These are phyloP conservation scores for Ogataea trehalophila DNA, from an alignment of 805 yeast genomes.

Conservation along the genomic window DNA sequence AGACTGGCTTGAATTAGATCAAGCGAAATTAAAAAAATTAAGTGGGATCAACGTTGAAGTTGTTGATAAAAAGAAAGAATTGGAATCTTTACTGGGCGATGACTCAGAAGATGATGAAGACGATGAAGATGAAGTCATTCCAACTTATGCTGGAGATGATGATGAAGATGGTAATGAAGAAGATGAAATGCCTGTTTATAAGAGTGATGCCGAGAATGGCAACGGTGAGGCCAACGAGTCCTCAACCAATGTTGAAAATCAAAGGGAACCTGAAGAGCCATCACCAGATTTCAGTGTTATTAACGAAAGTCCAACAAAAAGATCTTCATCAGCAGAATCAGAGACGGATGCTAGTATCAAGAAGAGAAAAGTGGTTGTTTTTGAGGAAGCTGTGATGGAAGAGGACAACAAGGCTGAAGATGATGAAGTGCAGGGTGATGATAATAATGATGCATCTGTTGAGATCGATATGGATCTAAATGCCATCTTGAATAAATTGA, in stretches of 20 bases:
- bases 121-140: constrained; percentile 16
- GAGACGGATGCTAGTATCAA: no score
- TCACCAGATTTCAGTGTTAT: no score
- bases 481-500: constrained; percentile 17
- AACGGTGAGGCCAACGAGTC: not conserved
- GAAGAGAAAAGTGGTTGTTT: no score
- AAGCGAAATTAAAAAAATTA: constrained; percentile 17
- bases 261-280: not conserved
- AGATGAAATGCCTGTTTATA: constrained; percentile 4
- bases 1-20: constrained; percentile 28
- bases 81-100: constrained; percentile 18
- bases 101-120: constrained; percentile 9
- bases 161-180: constrained; percentile 12
- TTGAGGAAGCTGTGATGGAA: not conserved
- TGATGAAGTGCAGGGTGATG: not conserved
- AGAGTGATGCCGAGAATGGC: constrained; percentile 3
- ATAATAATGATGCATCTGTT: not conserved
- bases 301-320: no score
- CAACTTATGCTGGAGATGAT: constrained; percentile 8
- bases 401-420: not conserved
- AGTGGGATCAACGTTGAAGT: constrained; percentile 13
- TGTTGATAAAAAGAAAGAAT: constrained; percentile 19
- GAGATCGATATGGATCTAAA: constrained; percentile 16
- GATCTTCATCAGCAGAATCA: no score
- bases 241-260: not conserved